Evolutionary conservation across 2,329 filamentous ascomycete species (phyloP), one percentile per base, ranked within the genome.

Genomic region (Exophiala spinifera): DNA sequence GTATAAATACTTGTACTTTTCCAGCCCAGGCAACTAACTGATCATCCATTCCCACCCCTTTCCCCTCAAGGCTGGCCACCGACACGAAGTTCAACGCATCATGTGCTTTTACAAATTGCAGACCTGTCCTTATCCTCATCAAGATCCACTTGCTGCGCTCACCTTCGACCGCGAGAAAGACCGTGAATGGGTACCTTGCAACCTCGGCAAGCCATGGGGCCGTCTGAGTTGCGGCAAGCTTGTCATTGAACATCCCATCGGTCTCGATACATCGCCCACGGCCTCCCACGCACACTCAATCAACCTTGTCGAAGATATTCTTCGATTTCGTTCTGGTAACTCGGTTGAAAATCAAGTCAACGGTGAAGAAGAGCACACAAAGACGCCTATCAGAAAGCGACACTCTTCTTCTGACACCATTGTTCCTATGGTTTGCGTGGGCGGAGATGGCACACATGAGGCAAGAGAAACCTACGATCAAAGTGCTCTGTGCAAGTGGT

Each of bases 71-170:
- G 6, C 11, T 31, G 28, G 11, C 28, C 6, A 11, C 28, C 28
- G 8, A 31, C 28, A 31, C 28, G 11, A 31, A 31, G 3, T 7
- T 31, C 28, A 31, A 31, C 46, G n/a, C n/a, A 51, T 36, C 46
- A 60, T 60, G 57, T 60, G 57, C 48, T 46, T 40, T 17, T 57
- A 46, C 57, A 57, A 51, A 34, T 51, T 60, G 8, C 19, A 51
- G 8, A 48, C 40, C 39, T 60, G 57, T 34, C 57, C 57, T 21
- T 60, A 60, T 31, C 57, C 57, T 34, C 46, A 57, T 33, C 54
- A 51, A 36, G 57, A 60, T 31, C 54, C 51, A 3, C 44, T 60
- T 23, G 43, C 50, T 21, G 51, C 57, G 39, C 43, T 55, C 21
- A 55, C 57, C 37, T 60, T 60, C 45, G 31, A 52, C 23, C 57